A percentile compares a stretch with the other conserved stretches of the same genome.
These are phyloP conservation scores for Pseudozyma thailandica DNA, from an alignment of 1,284 basidiomycete species.

Conservation along the genomic window DNA sequence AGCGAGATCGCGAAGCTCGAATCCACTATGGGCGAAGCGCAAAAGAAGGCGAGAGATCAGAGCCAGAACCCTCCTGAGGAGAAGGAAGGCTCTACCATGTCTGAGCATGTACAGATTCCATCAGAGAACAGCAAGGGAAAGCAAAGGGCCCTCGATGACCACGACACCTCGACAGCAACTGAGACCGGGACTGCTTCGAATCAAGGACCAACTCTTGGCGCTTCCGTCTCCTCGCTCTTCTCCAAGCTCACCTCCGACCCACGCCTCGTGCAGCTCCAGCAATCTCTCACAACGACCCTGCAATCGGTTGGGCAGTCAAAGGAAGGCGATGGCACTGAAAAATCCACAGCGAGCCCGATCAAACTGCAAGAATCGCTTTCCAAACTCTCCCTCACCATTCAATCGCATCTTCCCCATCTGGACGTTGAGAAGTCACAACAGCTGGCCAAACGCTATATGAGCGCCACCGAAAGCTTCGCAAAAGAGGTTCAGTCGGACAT, in stretches of 20 bases:
- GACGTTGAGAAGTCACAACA: conserved; percentile 54
- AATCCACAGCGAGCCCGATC: conserved; percentile 8
- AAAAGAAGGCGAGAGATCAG: conserved; percentile 51
- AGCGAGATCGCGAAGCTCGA: conserved; percentile 55
- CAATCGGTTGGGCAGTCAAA: conserved; percentile 18
- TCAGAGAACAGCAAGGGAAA: conserved; percentile 44
- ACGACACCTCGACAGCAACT: neutral
- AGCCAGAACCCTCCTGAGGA: conserved; percentile 3
- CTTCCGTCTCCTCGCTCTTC: conserved; percentile 43
- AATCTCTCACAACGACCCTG: conserved; percentile 30
- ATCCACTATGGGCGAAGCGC: conserved; percentile 53
- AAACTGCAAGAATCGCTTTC: conserved; percentile 50
- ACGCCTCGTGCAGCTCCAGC: conserved; percentile 38
- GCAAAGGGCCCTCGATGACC: conserved; percentile 29
- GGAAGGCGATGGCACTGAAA: conserved; percentile 5
- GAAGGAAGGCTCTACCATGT: neutral
- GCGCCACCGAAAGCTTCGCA: conserved; percentile 51
- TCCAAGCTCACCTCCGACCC: conserved; percentile 42
- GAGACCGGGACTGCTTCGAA: neutral
- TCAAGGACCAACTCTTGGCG: conserved; percentile 27
- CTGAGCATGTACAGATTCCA: neutral
- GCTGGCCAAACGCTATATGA: conserved; percentile 51
- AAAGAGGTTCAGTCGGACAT: conserved; percentile 57
- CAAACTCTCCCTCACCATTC: conserved; percentile 48
- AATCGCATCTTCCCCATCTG: conserved; percentile 54